phyloP scores from a whole-genome alignment of 306 rosid species.

The Carpinus viminea region DNA sequence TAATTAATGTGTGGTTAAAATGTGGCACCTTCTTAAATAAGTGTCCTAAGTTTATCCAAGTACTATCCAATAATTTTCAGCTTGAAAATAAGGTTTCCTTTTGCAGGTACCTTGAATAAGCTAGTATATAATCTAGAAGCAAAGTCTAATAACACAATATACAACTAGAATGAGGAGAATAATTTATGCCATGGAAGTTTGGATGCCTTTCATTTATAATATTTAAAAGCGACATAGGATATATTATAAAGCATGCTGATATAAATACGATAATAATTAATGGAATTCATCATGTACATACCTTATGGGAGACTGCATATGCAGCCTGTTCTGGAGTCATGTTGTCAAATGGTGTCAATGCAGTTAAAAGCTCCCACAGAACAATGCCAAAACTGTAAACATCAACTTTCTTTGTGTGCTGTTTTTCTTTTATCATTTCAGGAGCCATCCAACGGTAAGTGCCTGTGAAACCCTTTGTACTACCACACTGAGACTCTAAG shows the following conservation, averaged over 20 bases:
- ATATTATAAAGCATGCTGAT: background rate
- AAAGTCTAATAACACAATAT: background rate
- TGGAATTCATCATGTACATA: conserved; percentile 37
- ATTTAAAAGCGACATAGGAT: background rate
- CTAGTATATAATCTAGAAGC: background rate
- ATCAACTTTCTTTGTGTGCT: conserved; percentile 90
- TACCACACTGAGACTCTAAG: conserved; percentile 78
- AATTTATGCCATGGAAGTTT: background rate
- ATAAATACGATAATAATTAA: background rate
- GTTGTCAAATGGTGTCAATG: conserved; percentile 78
- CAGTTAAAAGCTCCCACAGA: conserved; percentile 94
- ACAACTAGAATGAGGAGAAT: no score
- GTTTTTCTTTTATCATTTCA: conserved; percentile 88
- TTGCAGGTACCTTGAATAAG: conserved; percentile 14
- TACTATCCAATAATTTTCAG: background rate
- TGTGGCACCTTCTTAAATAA: background rate
- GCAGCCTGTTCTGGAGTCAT: conserved; percentile 99
- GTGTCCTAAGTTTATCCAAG: background rate
- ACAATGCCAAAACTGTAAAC: conserved; percentile 97
- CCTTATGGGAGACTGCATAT: conserved; percentile 95
- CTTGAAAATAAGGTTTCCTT: background rate
- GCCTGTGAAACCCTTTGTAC: conserved; percentile 81
- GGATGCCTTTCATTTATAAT: background rate
- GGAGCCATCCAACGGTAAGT: conserved; percentile 99
- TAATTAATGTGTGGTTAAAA: background rate